Evolutionary conservation across 108 stramenopile species (phyloP), one percentile per base, ranked within the genome.

Genomic region (Craspedostauros australis): DNA sequence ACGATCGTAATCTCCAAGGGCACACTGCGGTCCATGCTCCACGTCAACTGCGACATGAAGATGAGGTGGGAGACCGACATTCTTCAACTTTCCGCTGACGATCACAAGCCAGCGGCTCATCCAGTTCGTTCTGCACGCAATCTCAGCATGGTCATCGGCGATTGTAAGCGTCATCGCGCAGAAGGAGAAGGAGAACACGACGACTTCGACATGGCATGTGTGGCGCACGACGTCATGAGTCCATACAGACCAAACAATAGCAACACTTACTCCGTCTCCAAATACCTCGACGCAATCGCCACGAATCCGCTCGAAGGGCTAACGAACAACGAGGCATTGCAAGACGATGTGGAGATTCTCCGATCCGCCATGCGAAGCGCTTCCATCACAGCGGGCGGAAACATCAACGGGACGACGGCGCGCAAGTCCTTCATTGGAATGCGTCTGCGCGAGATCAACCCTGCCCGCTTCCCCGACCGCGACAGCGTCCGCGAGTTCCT

Each of bases 11-110:
- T 71, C 18, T 71, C 70, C 3, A 50, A 30, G 28, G 55, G 68
- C 14, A 70, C 53, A 19, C 2, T 70, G 37, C 57, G 50, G 0
- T 71, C 70, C 7, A 54, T 59, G 70, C 30, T 64, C 4, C 50
- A 71, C 45, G 63, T 60, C 0, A 70, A 70, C 27, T 56, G 62
- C 34, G 40, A 70, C 39, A 65, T 60, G 57, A 59, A 59, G 27
- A 43, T 65, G 63, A n/a, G 57, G 4, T 71, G 62, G 63, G 70
- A 64, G 32, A 65, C 70, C 18, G 63, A 64, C 37, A 56, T 71
- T 24, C 42, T 65, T 11, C 49, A 38, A 43, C 4, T 24, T 22
- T 7, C 16, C 15, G 9, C 14, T 12, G 9, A 26, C 20, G 42
- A 24, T 47, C 21, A 6, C 8, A 18, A 16, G 14, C 18, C 9